A percentile compares a stretch with the other conserved stretches of the same genome.
Conservation (phyloP, 345 rosid species). For the Lepidium africanum region DNA sequence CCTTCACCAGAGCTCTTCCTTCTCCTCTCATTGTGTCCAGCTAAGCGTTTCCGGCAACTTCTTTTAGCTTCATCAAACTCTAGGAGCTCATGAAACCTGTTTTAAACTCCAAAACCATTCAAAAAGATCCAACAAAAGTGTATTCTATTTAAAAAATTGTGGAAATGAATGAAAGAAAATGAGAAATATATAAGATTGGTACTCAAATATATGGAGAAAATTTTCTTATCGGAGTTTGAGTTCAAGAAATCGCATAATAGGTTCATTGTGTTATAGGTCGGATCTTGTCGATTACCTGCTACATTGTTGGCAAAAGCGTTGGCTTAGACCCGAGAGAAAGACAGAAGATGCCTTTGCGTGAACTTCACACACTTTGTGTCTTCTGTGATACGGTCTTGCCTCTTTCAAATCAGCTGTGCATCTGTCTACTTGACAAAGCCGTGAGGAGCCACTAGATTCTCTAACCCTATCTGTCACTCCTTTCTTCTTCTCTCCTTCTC, state of each 20-base stretch:
- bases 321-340: constrained; percentile 45
- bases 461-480: constrained; percentile 5
- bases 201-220: too few species aligned
- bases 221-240: too few species aligned
- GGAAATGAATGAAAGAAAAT: too few species aligned
- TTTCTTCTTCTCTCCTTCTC: constrained; percentile 30
- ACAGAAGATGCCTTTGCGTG: constrained; percentile 74
- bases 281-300: too few species aligned
- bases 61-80: constrained; percentile 84
- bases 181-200: too few species aligned
- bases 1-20: constrained; percentile 55
- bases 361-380: constrained; percentile 72
- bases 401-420: constrained; percentile 51
- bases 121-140: background rate
- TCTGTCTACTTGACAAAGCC: constrained; percentile 60
- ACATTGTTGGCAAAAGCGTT: constrained; percentile 83
- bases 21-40: constrained; percentile 81
- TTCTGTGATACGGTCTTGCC: constrained; percentile 50
- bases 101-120: background rate
- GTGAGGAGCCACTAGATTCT: constrained; percentile 19
- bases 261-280: too few species aligned
- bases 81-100: constrained; percentile 40
- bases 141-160: too few species aligned
- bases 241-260: too few species aligned
- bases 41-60: constrained; percentile 72